A percentile compares a stretch with the other conserved stretches of the same genome.
Conservation (phyloP, 2,329 filamentous ascomycete genomes). For the Nothophaeocryptopus gaeumannii region DNA sequence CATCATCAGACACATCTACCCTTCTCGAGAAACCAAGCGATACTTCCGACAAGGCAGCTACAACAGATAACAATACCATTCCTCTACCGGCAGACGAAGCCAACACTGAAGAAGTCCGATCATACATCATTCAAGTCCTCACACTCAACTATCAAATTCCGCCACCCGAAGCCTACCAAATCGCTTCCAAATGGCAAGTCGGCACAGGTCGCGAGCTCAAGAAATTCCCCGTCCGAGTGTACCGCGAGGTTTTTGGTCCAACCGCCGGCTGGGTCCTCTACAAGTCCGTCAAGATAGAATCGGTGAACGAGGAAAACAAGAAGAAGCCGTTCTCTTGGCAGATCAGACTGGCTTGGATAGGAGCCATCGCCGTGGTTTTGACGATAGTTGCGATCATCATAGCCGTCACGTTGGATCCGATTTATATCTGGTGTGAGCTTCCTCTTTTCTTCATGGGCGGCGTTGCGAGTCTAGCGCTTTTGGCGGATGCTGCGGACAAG, state of each 20-base stretch:
- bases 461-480: no score
- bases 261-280: constrained; percentile 10
- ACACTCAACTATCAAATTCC: not conserved
- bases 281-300: constrained; percentile 4
- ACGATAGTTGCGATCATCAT: constrained; percentile 10
- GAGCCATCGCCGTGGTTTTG: no score
- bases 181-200: constrained; percentile 18
- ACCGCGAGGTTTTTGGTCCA: constrained; percentile 16
- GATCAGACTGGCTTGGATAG: no score
- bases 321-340: not conserved
- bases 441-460: no score
- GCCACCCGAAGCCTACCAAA: not conserved
- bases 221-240: constrained; percentile 14
- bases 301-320: not conserved
- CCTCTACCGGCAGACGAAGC: not conserved
- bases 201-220: constrained; percentile 20
- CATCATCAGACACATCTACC: no score
- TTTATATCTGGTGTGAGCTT: no score
- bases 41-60: no score
- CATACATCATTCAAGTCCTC: not conserved
- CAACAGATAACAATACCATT: not conserved
- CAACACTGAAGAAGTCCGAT: not conserved
- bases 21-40: no score
- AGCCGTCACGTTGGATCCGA: not conserved
- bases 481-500: no score